Evolutionary conservation across 306 rosid species (phyloP).

Genomic region (Medicago arabica): DNA sequence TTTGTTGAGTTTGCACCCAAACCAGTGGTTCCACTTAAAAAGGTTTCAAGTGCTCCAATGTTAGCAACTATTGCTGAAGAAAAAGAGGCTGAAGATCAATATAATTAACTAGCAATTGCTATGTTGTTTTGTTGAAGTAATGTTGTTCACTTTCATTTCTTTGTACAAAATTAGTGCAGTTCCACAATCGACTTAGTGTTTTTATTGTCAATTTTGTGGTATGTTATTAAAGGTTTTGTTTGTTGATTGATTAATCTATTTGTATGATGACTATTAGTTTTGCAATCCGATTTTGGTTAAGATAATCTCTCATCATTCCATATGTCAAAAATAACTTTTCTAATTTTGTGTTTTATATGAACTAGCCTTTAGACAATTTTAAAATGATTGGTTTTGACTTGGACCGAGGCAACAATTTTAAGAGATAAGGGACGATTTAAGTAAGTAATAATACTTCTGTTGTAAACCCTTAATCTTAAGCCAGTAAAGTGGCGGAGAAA

Average conservation of each 20-base stretch:
- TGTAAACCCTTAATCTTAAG: too few species aligned
- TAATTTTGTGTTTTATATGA: too few species aligned
- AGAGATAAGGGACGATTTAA: too few species aligned
- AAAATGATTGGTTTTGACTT: too few species aligned
- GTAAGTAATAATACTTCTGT: too few species aligned
- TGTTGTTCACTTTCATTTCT: neutral
- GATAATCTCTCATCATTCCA: neutral
- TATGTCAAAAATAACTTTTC: neutral
- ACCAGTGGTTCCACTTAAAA: slow-evolving; percentile 46
- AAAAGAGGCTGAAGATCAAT: slow-evolving; percentile 43
- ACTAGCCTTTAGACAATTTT: too few species aligned
- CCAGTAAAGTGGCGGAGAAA: too few species aligned
- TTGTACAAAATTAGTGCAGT: neutral
- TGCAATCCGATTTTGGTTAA: neutral
- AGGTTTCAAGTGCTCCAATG: slow-evolving; percentile 51
- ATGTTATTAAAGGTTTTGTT: neutral
- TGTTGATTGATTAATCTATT: slow-evolving; percentile 3
- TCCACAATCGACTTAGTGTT: slow-evolving; percentile 30
- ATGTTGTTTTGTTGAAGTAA: neutral
- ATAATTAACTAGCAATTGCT: slow-evolving; percentile 4
- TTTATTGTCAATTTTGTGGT: slow-evolving; percentile 33
- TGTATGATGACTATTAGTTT: neutral
- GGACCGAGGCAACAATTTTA: too few species aligned
- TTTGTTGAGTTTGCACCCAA: slow-evolving; percentile 65
- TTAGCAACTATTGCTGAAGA: slow-evolving; percentile 72